Evolutionary conservation across 306 rosid species (phyloP).

Genomic region (Cicer pinnatifidum): DNA sequence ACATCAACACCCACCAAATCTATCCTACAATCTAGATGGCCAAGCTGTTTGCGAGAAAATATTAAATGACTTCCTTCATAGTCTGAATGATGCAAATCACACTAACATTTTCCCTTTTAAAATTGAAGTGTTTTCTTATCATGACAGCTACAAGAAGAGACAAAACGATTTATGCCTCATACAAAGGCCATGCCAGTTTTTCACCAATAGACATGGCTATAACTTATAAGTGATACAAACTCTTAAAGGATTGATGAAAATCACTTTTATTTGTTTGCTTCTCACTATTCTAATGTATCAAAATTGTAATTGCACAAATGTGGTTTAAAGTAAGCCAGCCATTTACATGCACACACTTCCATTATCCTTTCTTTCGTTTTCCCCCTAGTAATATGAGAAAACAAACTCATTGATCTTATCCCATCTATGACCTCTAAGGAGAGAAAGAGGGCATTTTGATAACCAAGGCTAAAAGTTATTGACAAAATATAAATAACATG

Average conservation of each 20-base stretch:
- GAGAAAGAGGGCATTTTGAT: conserved; percentile 8
- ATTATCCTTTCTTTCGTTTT: conserved; percentile 8
- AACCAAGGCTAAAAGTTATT: conserved; percentile 2
- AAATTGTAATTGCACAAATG: conserved; percentile 19
- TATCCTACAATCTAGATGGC: conserved; percentile 17
- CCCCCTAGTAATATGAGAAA: conserved; percentile 7
- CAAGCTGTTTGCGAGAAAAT: conserved; percentile 23
- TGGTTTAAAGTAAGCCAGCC: not conserved
- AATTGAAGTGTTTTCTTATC: conserved; percentile 5
- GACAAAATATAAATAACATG: conserved; percentile 14
- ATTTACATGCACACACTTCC: conserved; percentile 17
- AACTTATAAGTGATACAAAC: conserved; percentile 15
- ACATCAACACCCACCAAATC: not conserved
- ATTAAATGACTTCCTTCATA: conserved; percentile 9
- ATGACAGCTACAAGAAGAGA: conserved; percentile 8
- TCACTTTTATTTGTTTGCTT: not conserved
- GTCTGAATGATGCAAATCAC: conserved; percentile 7
- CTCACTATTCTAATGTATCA: not conserved
- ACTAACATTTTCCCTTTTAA: conserved; percentile 3
- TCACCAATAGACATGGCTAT: not conserved
- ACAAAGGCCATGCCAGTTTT: conserved; percentile 32
- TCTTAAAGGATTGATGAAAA: not conserved
- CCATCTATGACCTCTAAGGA: conserved; percentile 6
- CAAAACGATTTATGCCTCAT: conserved; percentile 1
- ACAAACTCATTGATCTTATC: conserved; percentile 10